Conservation (phyloP, 2,329 filamentous ascomycete genomes). For the Cladophialophora immunda region DNA sequence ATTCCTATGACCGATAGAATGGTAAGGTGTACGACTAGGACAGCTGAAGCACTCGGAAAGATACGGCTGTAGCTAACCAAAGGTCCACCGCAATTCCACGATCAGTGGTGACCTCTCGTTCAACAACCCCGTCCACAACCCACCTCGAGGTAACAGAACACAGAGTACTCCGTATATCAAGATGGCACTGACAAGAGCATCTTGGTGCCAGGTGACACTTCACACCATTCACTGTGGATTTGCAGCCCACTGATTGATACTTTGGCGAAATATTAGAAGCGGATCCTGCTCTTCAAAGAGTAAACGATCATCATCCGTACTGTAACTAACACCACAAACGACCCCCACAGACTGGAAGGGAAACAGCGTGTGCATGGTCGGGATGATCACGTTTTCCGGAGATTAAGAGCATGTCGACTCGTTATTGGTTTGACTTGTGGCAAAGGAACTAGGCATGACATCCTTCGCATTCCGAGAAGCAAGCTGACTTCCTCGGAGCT, state of each 20-base stretch:
- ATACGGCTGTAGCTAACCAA: neutral
- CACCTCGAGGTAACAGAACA: neutral
- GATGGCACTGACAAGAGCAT: neutral
- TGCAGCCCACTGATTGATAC: neutral
- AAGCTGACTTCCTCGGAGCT: slow-evolving; percentile 3
- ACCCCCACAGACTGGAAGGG: neutral
- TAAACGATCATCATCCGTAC: neutral
- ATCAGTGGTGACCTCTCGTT: neutral
- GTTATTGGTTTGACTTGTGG: neutral
- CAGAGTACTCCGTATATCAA: neutral
- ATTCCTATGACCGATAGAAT: slow-evolving; percentile 3
- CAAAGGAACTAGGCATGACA: slow-evolving; percentile 3
- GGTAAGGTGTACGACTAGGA: neutral
- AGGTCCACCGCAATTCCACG: neutral
- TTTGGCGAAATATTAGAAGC: neutral
- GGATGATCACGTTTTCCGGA: slow-evolving; percentile 2
- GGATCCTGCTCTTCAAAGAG: neutral
- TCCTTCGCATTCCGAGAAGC: neutral
- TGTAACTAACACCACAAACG: neutral
- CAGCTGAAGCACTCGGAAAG: neutral
- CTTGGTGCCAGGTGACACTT: neutral
- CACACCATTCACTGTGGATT: neutral
- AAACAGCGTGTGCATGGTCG: neutral
- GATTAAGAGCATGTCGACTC: neutral
- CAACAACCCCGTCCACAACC: neutral